phyloP scores from a whole-genome alignment of 2,329 filamentous ascomycete genomes.

The Tympanopsis confertula region DNA sequence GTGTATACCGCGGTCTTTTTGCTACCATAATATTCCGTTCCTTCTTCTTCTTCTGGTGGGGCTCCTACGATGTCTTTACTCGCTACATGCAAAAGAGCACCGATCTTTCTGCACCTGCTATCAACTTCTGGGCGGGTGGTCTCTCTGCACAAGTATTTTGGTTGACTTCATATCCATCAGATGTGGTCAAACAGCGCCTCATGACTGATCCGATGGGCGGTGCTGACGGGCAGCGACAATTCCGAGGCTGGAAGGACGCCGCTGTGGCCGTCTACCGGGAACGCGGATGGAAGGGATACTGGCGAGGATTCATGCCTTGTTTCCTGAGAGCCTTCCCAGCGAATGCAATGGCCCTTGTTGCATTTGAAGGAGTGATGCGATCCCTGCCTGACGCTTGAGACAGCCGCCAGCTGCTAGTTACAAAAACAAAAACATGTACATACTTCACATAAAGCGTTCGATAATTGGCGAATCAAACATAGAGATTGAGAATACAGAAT shows the following conservation, averaged over 20 bases:
- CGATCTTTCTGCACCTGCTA: conserved; percentile 58
- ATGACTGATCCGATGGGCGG: conserved; percentile 89
- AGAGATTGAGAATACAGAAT: too few relatives aligned
- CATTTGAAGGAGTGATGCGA: conserved; percentile 87
- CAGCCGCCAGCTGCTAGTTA: conserved; percentile 1
- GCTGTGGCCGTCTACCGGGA: conserved; percentile 68
- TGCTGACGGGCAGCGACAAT: conserved; percentile 55
- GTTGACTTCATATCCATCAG: conserved; percentile 81
- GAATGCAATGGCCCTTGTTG: conserved; percentile 85
- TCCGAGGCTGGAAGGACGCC: conserved; percentile 68
- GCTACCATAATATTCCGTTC: conserved; percentile 81
- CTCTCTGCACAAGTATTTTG: conserved; percentile 90
- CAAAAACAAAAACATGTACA: too few relatives aligned
- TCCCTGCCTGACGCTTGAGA: conserved; percentile 28
- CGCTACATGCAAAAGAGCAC: conserved; percentile 56
- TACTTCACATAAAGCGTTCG: too few relatives aligned
- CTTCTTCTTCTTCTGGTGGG: conserved; percentile 99
- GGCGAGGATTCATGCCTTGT: conserved; percentile 86
- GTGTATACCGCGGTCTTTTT: conserved; percentile 74
- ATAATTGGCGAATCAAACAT: too few relatives aligned
- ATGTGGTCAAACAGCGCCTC: conserved; percentile 89
- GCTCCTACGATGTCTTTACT: conserved; percentile 80
- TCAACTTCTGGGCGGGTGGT: conserved; percentile 97
- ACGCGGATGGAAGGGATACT: conserved; percentile 69
- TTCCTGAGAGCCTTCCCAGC: conserved; percentile 90